Evolutionary conservation across 2,329 filamentous ascomycete species (phyloP), one percentile per base, ranked within the genome.

Genomic region (Fusarium cicatricum): DNA sequence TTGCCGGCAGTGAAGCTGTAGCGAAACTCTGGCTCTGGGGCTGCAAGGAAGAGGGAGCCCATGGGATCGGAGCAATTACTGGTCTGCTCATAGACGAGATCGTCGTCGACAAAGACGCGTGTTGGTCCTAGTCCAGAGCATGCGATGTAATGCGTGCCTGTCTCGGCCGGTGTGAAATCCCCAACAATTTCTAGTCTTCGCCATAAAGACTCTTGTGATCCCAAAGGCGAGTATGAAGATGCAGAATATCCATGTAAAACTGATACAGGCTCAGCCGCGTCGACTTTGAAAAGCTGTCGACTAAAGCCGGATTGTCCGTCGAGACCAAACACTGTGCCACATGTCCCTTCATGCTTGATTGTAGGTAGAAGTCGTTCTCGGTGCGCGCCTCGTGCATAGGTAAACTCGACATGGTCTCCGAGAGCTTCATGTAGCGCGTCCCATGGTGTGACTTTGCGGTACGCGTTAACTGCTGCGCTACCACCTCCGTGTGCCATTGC

Each of bases 371-470:
- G 45, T 11, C 64, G 58, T 33, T 66, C 63, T 0, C 63, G 29
- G 32, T 66, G 58, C 33, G 67, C 59, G 11, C 70, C 70, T 5
- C 59, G 49, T 4, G 70, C 62, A 40, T 64, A 71, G 1, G 48
- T 52, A 11, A 69, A 65, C 33, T 69, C 55, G 15, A 62, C 66
- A 2, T 52, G 36, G 0, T 66, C 51, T 1, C 62, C 64, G 3
- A 66, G 41, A 1, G 58, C 62, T 21, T 71, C 67, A 1, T 52
- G 52, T 0, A 73, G 60, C 2, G 64, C 72, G 0, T 75, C 66
- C 59, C 69, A 72, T 4, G 73, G 64, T 0, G 72, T 68, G 28
- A 73, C 60, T 11, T 65, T 65, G 43, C 73, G 71, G 39, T 75
- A 71, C 2, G 72, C 67, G 23, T 72, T 70, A 15, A 74, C 64